phyloP scores from a whole-genome alignment of 2,329 filamentous ascomycete species.

The Ophiosphaerella narmari region DNA sequence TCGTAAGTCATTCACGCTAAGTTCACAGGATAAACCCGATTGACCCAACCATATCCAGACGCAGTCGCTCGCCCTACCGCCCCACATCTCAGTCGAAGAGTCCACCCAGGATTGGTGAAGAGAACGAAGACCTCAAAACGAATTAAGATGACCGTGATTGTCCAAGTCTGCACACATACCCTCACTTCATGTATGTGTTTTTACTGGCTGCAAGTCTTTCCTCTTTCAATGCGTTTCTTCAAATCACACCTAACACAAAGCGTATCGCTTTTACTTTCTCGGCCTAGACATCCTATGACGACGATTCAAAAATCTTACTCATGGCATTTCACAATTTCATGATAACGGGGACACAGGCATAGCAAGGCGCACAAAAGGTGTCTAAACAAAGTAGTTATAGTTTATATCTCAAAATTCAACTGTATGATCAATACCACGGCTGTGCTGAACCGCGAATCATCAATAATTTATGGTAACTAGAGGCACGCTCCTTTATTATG shows the following conservation, averaged over 20 bases:
- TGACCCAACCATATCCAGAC: constrained; percentile 18
- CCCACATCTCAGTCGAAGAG: constrained; percentile 39
- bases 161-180: too few relatives aligned
- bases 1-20: constrained; percentile 64
- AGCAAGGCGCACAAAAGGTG: neutral
- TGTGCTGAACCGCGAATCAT: neutral
- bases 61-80: constrained; percentile 42
- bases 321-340: neutral
- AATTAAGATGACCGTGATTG: neutral
- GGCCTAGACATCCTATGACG: too few relatives aligned
- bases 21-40: neutral
- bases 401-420: too few relatives aligned
- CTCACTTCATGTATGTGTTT: too few relatives aligned
- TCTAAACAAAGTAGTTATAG: neutral
- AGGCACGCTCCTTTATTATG: neutral
- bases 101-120: constrained; percentile 46
- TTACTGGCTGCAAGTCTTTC: too few relatives aligned
- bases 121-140: constrained; percentile 23
- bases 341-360: neutral
- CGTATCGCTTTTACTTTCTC: too few relatives aligned
- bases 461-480: neutral
- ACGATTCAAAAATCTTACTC: too few relatives aligned
- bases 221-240: too few relatives aligned
- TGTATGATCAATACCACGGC: too few relatives aligned
- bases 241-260: too few relatives aligned